Base-by-base conservation (phyloP, 257 asterid species). In the Cordia subcordata region DNA sequence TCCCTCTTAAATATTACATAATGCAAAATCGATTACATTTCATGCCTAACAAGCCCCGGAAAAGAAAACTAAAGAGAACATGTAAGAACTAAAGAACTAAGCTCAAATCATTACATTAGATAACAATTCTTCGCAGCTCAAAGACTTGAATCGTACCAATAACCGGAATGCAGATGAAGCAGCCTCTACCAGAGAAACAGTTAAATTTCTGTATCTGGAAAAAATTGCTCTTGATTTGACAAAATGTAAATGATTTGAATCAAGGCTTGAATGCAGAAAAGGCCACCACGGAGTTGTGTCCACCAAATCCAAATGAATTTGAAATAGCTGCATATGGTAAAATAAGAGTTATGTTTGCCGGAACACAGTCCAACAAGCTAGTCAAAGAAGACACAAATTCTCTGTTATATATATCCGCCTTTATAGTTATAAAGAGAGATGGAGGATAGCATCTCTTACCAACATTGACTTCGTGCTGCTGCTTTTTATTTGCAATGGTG, bases 271-370 rank as follows among this genome's bases (percentile, higher is more conserved):
- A 88, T 13, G 96, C 89, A 14, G 92, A 91, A 53, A 88, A 88
- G 39, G 79, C 94, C 38, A 82, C 94, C 33, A 81, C 88, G 0
- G 88, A 78, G 49, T 83, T 81, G 78, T 83, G 85, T 65, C 91
- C 86, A 2, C 92, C 87, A 22, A 88, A 85, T 52, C 94, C 87
- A 22, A 88, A 83, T 17, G 94, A 88, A 72, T 82, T 85, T 0
- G 96, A 85, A 63, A 88, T 79, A 20, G 74, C 94, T 83, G 83
- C 82, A 67, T 21, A 19, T 3, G 22, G 13, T 17, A 15, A 13
- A 23, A 47, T 35, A 18, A 16, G 1, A 1, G 47, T 45, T 27
- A 0, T 37, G 39, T 65, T 45, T 17, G 1, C 12, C 1, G 47
- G 47, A 13, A 8, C 3, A 27, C 35, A 27, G 35, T 27, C 35